A percentile compares a stretch with the other conserved stretches of the same genome.
phyloP scores from a whole-genome alignment of 2,329 filamentous ascomycete genomes.

The Diaporthe australafricana region DNA sequence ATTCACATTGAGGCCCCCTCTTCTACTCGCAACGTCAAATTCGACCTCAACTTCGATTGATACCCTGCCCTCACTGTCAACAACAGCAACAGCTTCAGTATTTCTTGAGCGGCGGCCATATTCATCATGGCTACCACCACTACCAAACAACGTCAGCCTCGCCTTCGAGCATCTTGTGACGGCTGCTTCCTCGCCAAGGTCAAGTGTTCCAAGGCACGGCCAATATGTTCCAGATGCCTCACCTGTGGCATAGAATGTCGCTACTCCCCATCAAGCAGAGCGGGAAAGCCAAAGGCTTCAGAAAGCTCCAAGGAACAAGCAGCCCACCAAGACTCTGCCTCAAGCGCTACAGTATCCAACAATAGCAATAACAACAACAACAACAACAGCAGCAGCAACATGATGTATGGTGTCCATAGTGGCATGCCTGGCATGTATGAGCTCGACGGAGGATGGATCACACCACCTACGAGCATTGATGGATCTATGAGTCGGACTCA shows the following conservation, averaged over 20 bases:
- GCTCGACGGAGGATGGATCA: slow-evolving; percentile 53
- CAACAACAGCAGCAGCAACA: slow-evolving; percentile 41
- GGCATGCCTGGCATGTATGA: slow-evolving; percentile 49
- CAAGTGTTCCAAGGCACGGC: slow-evolving; percentile 66
- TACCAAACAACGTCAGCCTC: slow-evolving; percentile 52
- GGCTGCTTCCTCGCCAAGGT: slow-evolving; percentile 67
- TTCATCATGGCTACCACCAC: slow-evolving; percentile 40
- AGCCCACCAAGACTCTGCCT: slow-evolving; percentile 39
- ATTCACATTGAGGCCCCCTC: neutral
- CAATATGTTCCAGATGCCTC: slow-evolving; percentile 64
- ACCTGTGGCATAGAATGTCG: slow-evolving; percentile 61
- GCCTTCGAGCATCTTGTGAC: slow-evolving; percentile 63
- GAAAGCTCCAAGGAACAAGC: slow-evolving; percentile 42
- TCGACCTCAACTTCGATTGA: neutral
- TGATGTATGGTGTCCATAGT: slow-evolving; percentile 45
- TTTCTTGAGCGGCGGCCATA: neutral
- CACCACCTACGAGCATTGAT: slow-evolving; percentile 50
- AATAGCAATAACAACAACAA: slow-evolving; percentile 39
- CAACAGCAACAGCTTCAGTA: neutral
- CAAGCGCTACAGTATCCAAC: slow-evolving; percentile 42
- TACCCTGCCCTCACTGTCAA: neutral
- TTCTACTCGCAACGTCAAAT: neutral
- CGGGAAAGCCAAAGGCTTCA: slow-evolving; percentile 61
- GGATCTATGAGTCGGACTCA: slow-evolving; percentile 48
- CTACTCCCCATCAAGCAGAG: slow-evolving; percentile 64